Evolutionary conservation across 352 stramenopile species (phyloP).

Genomic region (Elongisporangium undulatum): DNA sequence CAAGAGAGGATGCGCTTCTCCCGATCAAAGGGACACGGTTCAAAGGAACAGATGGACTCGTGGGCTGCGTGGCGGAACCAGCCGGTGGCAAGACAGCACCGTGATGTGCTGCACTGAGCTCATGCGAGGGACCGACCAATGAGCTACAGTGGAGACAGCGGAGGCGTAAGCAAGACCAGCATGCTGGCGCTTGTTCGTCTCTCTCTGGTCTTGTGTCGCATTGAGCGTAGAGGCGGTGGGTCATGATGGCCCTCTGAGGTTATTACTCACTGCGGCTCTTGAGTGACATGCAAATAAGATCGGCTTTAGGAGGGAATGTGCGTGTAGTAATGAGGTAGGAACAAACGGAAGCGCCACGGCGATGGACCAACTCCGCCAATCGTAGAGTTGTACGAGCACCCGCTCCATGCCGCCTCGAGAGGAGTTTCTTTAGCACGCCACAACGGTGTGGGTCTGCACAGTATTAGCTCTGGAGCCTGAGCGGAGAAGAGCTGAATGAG

Average conservation of each 20-base stretch:
- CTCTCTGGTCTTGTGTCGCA: background rate
- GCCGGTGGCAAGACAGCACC: too few relatives aligned
- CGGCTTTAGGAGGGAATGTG: background rate
- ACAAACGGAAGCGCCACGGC: background rate
- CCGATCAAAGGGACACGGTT: too few relatives aligned
- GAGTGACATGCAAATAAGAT: background rate
- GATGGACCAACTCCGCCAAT: background rate
- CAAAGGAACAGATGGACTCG: too few relatives aligned
- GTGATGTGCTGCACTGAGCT: too few relatives aligned
- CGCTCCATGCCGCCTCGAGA: background rate
- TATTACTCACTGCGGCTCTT: too few relatives aligned
- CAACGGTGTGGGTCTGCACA: background rate
- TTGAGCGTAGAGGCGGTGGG: background rate
- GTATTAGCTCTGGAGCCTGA: background rate
- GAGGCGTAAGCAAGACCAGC: background rate
- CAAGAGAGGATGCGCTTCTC: too few relatives aligned
- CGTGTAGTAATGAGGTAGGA: background rate
- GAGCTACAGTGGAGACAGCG: too few relatives aligned
- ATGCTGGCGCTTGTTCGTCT: background rate
- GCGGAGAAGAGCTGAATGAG: background rate
- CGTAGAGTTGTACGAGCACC: background rate
- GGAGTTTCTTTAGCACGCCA: slow-evolving; percentile 1
- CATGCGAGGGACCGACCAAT: too few relatives aligned
- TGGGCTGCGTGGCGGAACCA: too few relatives aligned
- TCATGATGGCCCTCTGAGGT: background rate